Conservation (phyloP, 2,329 filamentous ascomycete genomes). For the Colletotrichum incanum region DNA sequence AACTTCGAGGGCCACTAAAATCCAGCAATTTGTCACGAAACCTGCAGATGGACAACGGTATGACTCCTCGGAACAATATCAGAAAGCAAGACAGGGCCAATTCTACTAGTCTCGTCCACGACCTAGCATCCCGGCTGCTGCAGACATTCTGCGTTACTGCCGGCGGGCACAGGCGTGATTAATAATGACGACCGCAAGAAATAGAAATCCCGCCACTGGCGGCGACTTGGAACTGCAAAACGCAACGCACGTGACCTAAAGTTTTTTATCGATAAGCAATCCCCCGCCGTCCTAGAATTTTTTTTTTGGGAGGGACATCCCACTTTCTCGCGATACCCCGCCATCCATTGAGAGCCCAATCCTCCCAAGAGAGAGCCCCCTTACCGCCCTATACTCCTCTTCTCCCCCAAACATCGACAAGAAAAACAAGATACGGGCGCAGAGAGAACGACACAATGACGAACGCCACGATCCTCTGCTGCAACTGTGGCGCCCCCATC, state of each 20-base stretch:
- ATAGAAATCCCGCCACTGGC: slow-evolving; percentile 16
- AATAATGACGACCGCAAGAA: slow-evolving; percentile 7
- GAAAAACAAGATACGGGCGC: neutral
- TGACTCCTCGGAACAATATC: neutral
- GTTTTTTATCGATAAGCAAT: slow-evolving; percentile 19
- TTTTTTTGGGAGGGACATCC: slow-evolving; percentile 30
- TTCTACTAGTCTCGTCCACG: neutral
- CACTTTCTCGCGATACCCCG: slow-evolving; percentile 36
- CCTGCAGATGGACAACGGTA: neutral
- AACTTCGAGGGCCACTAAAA: neutral
- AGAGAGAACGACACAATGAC: slow-evolving; percentile 30
- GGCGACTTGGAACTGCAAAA: neutral
- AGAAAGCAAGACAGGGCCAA: neutral
- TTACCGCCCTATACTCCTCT: neutral
- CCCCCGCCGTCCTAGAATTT: slow-evolving; percentile 37
- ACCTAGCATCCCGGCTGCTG: neutral
- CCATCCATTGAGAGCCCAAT: slow-evolving; percentile 31
- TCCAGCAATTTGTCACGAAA: neutral
- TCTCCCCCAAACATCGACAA: slow-evolving; percentile 22
- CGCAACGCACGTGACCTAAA: neutral
- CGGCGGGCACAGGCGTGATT: neutral
- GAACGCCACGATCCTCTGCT: slow-evolving; percentile 81
- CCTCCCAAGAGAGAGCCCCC: slow-evolving; percentile 8
- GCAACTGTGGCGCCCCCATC: slow-evolving; percentile 96
- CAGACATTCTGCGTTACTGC: neutral